Base-by-base conservation (phyloP, 2,329 filamentous ascomycete species). In the Xenosphaeropsis pyriputrescens region DNA sequence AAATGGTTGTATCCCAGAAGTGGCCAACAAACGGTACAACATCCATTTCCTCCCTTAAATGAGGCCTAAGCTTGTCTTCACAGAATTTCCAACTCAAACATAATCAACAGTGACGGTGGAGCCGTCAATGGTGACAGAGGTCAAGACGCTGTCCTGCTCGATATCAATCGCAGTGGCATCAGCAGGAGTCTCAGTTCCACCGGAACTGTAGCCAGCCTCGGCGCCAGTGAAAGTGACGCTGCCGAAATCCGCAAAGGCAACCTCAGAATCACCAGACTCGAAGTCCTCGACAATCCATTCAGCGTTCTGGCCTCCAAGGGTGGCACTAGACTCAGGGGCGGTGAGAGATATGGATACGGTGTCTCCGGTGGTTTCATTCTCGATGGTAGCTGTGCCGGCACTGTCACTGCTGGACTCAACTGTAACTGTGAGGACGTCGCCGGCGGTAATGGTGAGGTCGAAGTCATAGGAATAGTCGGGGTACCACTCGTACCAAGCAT, bases 271-370 rank as follows among this genome's bases (percentile, higher is more conserved):
- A 30, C 56, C 55, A 2, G 50, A 44, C 42, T 63, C 57, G 43
- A 67, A 69, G 41, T 69, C 63, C 47, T 67, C 64, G 6, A 67
- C 61, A 36, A 68, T 67, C 64, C 65, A 70, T 38, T 68, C 64
- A 2, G 62, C 65, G 39, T 67, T 67, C 37, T 60, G 54, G 17
- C 62, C 60, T 30, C 54, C 59, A 13, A 67, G 54, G 8, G 22
- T 26, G 22, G 22, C 22, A 26, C 7, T 26, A 3, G 49, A 45
- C 6, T 47, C 41, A 12, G 61, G 55, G 2, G 58, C 57, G 9
- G 38, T 51, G 34, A 69, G 51, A 2, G 53, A 58, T 49, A 65
- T 56, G 37, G 54, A 57, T 17, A 60, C 61, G 5, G 47, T 55
- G 45, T 63, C 43, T 11, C 65, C 65, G 2, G 57, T 66, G 7